Conservation (phyloP, 2,329 filamentous ascomycete species). For the Biscogniauxia sp. region DNA sequence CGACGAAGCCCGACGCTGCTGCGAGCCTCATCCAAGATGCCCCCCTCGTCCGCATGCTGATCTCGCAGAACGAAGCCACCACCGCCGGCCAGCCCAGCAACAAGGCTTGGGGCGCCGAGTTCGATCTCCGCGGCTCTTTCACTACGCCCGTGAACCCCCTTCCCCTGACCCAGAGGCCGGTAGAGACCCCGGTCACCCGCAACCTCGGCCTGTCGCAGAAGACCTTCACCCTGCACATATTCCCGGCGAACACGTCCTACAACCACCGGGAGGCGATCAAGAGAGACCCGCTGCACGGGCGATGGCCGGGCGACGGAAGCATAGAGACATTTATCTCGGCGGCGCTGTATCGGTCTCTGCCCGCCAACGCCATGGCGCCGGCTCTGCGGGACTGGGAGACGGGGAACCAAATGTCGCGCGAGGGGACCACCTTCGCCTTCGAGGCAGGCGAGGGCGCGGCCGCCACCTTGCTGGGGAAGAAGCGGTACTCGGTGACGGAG, state of each 20-base stretch:
- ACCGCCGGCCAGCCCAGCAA: constrained; percentile 7
- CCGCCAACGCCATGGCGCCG: constrained; percentile 26
- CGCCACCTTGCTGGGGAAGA: constrained; percentile 20
- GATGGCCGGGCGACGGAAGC: constrained; percentile 25
- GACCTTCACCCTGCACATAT: constrained; percentile 31
- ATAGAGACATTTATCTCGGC: constrained; percentile 28
- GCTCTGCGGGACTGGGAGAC: constrained; percentile 33
- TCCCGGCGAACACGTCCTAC: constrained; percentile 27
- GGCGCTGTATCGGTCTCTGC: constrained; percentile 26
- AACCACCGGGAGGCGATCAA: constrained; percentile 25
- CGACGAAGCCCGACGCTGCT: constrained; percentile 40
- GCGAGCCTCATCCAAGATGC: constrained; percentile 41
- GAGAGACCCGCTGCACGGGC: constrained; percentile 28
- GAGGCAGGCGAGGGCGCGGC: constrained; percentile 25
- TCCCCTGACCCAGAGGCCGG: constrained; percentile 9
- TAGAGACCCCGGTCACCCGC: constrained; percentile 17
- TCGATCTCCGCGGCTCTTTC: constrained; percentile 23
- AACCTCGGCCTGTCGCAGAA: constrained; percentile 23
- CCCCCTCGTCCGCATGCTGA: constrained; percentile 46
- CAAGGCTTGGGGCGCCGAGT: constrained; percentile 26
- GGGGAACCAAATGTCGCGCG: constrained; percentile 27
- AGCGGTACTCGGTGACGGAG: constrained; percentile 14
- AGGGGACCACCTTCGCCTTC: constrained; percentile 21
- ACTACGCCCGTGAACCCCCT: constrained; percentile 25
- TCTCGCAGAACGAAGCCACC: constrained; percentile 20